Conservation (phyloP, 441 rosid species). For the Arabidopsis hybrid region DNA sequence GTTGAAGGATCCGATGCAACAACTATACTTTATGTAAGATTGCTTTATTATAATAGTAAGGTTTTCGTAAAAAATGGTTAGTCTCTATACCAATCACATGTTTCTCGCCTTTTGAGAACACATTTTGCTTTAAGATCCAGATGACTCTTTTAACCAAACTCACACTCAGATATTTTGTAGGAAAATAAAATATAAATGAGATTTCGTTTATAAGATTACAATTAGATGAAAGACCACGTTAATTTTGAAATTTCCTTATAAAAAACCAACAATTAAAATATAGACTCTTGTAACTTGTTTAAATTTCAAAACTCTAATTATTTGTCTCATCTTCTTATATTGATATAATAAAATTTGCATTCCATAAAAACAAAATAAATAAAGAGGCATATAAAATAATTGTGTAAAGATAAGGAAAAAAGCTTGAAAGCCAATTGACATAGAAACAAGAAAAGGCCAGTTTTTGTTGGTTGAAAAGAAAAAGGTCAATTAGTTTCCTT, state of each 20-base stretch:
- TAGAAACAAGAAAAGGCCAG: constrained; percentile 43
- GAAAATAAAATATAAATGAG: not conserved
- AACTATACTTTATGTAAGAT: constrained; percentile 46
- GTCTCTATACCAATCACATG: constrained; percentile 43
- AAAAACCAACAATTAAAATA: not conserved
- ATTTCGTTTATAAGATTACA: not conserved
- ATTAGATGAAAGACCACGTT: not conserved
- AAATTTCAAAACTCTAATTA: not conserved
- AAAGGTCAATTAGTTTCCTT: constrained; percentile 47
- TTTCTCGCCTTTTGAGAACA: constrained; percentile 38
- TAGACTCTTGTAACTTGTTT: too few relatives aligned
- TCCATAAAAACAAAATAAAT: not conserved
- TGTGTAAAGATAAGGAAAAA: constrained; percentile 26
- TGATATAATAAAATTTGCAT: not conserved
- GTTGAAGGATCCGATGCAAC: constrained; percentile 49
- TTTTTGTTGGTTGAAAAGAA: constrained; percentile 43
- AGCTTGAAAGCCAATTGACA: constrained; percentile 40
- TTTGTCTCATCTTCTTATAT: not conserved
- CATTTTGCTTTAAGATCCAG: constrained; percentile 34
- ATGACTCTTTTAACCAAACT: constrained; percentile 6
- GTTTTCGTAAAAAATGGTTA: constrained; percentile 33
- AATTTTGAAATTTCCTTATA: constrained; percentile 1
- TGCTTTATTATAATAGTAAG: constrained; percentile 24
- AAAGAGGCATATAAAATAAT: constrained; percentile 2
- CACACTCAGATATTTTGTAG: not conserved